Evolutionary conservation across 352 stramenopile species (phyloP), one percentile per base, ranked within the genome.

Genomic region (Thraustochytrium sp.): DNA sequence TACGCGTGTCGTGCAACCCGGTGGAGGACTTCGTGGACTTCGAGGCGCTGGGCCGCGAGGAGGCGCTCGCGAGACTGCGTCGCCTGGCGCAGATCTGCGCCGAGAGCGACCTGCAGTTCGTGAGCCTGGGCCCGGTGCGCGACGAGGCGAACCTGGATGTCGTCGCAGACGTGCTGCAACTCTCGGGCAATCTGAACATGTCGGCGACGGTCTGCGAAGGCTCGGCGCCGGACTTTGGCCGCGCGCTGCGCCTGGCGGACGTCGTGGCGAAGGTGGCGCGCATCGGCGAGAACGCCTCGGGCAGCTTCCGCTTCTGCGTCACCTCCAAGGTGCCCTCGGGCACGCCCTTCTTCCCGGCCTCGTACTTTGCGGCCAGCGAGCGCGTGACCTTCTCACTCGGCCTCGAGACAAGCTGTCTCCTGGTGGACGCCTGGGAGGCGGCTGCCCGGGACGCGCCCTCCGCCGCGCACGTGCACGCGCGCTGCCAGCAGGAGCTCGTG

Each of bases 291-390:
- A 31, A 63, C n/a, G 56, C 21, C 34, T 31, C 34, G 26, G 73
- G 36, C 29, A 77, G 53, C 46, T 84, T 84, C 49, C 40, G 51
- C 9, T 84, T 84, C 29, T 61, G 37, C 34, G 76, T 63, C 2
- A 37, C 8, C 29, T 62, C 62, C 21, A 48, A 77, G 9, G 55
- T 77, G 3, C 23, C 26, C 9, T 16, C 42, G 21, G 56, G 76
- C 29, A 63, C 62, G 11, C 76, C 76, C 5, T 84, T 77, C 49
- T 84, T 78, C 61, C 76, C 76, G n/a, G 76, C 76, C 13, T 42
- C 59, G 16, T 65, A 78, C 29, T 46, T 63, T 56, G 26, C 53
- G n/a, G 49, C 74, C 5, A 40, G 34, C 55, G 44, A 65, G 2
- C 16, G 26, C 40, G 2, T 72, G 1, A 44, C 26, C 62, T 76